A percentile compares a stretch with the other conserved stretches of the same genome.
These are phyloP conservation scores for Tetradesmus obliquus DNA, from an alignment of 139 green algal species.

Conservation along the genomic window DNA sequence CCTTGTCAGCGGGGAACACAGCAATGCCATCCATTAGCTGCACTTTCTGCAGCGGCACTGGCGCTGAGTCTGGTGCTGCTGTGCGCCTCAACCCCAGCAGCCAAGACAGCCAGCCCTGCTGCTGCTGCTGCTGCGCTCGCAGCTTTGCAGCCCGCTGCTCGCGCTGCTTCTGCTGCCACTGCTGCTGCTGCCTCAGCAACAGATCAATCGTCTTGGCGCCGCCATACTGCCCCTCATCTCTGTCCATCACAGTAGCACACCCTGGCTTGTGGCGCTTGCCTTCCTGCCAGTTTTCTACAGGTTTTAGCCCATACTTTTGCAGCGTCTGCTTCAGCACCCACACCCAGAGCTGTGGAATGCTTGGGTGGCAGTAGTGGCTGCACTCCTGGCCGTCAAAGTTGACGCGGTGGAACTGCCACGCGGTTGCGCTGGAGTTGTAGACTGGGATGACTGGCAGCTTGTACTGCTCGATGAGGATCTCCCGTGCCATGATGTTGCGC, in stretches of 20 bases:
- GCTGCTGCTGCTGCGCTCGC: background rate
- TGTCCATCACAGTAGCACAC: conserved; percentile 14
- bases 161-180: conserved; percentile 3
- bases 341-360: conserved; percentile 37
- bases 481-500: conserved; percentile 36
- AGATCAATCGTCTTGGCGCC: background rate
- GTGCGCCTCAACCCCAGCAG: background rate
- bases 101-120: background rate
- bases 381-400: conserved; percentile 47
- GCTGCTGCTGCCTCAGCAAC: background rate
- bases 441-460: conserved; percentile 26
- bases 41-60: background rate
- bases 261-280: background rate
- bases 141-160: background rate
- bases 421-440: conserved; percentile 34
- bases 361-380: conserved; percentile 48
- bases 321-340: conserved; percentile 26
- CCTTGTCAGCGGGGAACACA: background rate
- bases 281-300: background rate
- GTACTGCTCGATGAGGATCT: conserved; percentile 1
- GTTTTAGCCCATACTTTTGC: background rate
- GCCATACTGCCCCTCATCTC: conserved; percentile 31
- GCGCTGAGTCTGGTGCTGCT: background rate
- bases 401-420: conserved; percentile 24
- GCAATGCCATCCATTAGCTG: background rate